Evolutionary conservation across 441 rosid species (phyloP), one percentile per base, ranked within the genome.

Genomic region (Erodium moschatum): DNA sequence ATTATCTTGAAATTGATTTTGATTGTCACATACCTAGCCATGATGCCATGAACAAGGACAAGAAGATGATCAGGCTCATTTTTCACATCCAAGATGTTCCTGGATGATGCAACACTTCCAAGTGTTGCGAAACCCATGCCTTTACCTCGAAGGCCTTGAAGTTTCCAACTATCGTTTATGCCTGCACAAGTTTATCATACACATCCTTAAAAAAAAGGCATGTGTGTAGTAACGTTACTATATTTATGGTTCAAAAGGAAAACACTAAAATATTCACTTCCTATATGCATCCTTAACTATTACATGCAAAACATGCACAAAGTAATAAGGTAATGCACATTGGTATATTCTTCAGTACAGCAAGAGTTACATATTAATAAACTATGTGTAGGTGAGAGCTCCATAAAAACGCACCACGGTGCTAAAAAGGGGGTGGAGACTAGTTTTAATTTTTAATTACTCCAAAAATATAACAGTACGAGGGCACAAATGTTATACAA

Each of bases 21-120:
- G 67, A 60, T 67, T 9, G 68, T 44, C 64, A 66, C 54, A 75
- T 85, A 92, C 98, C 97, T 89, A 31, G 94, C 98, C 64, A 89
- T 77, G 71, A 92, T 92, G 66, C 98, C 97, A 38, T 92, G 97
- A 66, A 90, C 98, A 74, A 92, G 97, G 73, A 92, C 94, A 78
- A 92, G 91, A 72, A 92, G 98, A 79, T 92, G 98, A 84, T 92
- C 96, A 62, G 97, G 94, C 29, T 79, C 85, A 73, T 52, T 73
- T 74, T 73, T 82, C 38, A 80, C 84, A 74, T 78, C 83, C 10
- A 63, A n/a, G 18, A 74, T 70, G 8, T 80, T 78, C 72, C 67
- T 72, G 0, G 85, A 74, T 1, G 84, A 69, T 11, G 77, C 80
- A 69, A 79, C 77, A 65, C 29, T 81, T 66, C 87, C 89, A 73